Percentiles rank a stretch among this genome's conserved stretches.
Evolutionary conservation across 2,329 filamentous ascomycete genomes (phyloP).

Genomic region (Pezicula radicicola): DNA sequence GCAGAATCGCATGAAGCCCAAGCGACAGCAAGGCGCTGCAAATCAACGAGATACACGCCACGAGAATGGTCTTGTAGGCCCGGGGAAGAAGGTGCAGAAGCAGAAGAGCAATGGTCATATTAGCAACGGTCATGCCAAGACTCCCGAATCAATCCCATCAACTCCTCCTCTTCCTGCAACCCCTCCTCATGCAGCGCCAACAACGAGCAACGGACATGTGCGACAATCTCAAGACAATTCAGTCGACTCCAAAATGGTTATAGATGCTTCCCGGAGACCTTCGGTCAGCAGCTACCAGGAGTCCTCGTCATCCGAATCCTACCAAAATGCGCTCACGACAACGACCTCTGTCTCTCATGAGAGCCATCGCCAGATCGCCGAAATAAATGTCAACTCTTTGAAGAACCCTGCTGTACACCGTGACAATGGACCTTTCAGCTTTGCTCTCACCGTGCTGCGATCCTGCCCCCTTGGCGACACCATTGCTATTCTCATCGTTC

Average conservation of each 20-base stretch:
- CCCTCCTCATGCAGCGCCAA: conserved; percentile 28
- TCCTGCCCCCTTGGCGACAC: conserved; percentile 92
- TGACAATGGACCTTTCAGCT: conserved; percentile 69
- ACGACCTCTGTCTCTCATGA: conserved; percentile 39
- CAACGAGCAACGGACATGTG: conserved; percentile 28
- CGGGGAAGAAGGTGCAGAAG: conserved; percentile 60
- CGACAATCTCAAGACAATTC: conserved; percentile 20
- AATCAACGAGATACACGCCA: conserved; percentile 73
- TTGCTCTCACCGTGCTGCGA: conserved; percentile 82
- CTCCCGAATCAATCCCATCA: conserved; percentile 35
- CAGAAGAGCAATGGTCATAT: conserved; percentile 53
- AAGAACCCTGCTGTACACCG: conserved; percentile 67
- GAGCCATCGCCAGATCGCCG: conserved; percentile 58
- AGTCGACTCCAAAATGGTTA: conserved; percentile 27
- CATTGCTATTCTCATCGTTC: conserved; percentile 91
- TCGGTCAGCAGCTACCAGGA: conserved; percentile 55
- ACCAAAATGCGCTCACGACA: conserved; percentile 34
- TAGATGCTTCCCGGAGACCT: conserved; percentile 39
- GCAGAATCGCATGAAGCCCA: conserved; percentile 32
- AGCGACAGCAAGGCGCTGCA: conserved; percentile 38
- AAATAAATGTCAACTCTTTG: conserved; percentile 57
- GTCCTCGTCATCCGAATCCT: conserved; percentile 50
- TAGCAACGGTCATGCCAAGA: conserved; percentile 43
- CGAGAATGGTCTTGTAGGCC: conserved; percentile 83
- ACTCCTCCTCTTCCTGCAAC: conserved; percentile 35